Conservation (phyloP, 768 basidiomycete species). For the Trametes maxima region DNA sequence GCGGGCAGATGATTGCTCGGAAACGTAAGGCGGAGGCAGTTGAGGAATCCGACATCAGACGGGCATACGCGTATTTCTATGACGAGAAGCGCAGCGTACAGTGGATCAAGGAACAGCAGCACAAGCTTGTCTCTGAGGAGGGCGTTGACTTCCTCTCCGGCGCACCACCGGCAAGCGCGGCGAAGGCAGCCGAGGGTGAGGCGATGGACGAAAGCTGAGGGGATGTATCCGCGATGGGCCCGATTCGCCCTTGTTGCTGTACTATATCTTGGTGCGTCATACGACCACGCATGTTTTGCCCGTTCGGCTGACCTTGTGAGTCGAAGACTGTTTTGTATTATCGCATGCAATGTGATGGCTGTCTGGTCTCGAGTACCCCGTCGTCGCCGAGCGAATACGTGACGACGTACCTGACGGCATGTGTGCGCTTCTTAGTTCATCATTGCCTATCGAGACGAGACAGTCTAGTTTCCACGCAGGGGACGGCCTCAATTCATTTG, state of each 20-base stretch:
- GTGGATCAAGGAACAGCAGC: slow-evolving; percentile 87
- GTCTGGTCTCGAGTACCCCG: neutral
- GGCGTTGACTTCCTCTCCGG: slow-evolving; percentile 41
- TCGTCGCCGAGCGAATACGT: neutral
- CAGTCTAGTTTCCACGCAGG: neutral
- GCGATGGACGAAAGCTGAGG: slow-evolving; percentile 41
- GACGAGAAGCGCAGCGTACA: slow-evolving; percentile 92
- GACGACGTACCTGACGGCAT: neutral
- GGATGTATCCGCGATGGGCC: neutral
- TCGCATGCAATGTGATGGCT: neutral
- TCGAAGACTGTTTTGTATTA: slow-evolving; percentile 1
- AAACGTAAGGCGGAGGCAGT: slow-evolving; percentile 82
- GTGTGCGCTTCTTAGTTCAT: neutral
- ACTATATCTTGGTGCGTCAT: slow-evolving; percentile 15
- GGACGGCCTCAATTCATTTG: neutral
- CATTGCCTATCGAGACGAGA: slow-evolving; percentile 11
- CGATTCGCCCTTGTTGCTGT: neutral
- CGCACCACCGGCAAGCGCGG: slow-evolving; percentile 1
- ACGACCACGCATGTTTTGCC: neutral
- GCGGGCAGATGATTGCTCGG: slow-evolving; percentile 81
- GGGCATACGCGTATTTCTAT: slow-evolving; percentile 88
- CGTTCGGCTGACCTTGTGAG: neutral
- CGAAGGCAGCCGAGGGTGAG: slow-evolving; percentile 6
- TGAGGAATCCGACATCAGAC: slow-evolving; percentile 80
- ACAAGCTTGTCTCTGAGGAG: slow-evolving; percentile 74